phyloP scores from a whole-genome alignment of 257 asterid genomes.

The Ligustrum vulgare region DNA sequence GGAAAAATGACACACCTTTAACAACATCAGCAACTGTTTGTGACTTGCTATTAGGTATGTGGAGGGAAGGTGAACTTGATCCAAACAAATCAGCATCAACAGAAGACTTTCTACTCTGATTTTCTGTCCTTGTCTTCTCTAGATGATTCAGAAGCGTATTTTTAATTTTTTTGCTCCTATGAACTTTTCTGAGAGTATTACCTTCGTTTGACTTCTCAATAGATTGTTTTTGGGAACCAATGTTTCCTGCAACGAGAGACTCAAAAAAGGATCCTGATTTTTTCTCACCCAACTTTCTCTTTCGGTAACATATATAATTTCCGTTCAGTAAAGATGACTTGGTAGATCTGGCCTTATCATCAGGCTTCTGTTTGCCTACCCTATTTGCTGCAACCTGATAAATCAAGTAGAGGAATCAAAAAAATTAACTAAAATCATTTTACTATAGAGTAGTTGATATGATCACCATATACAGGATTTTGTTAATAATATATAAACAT shows the following conservation, averaged over 20 bases:
- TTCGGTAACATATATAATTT: slow-evolving; percentile 57
- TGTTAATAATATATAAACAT: not conserved
- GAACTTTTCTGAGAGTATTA: slow-evolving; percentile 28
- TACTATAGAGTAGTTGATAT: slow-evolving; percentile 16
- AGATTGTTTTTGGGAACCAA: slow-evolving; percentile 35
- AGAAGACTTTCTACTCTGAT: slow-evolving; percentile 24
- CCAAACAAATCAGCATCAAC: slow-evolving; percentile 30
- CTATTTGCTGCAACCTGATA: slow-evolving; percentile 39
- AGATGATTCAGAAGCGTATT: slow-evolving; percentile 19
- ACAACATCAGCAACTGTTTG: slow-evolving; percentile 36
- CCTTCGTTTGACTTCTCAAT: slow-evolving; percentile 51
- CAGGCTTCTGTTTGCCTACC: slow-evolving; percentile 32
- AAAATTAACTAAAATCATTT: slow-evolving; percentile 10
- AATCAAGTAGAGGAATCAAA: slow-evolving; percentile 16
- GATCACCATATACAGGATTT: slow-evolving; percentile 15
- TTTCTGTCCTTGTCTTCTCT: slow-evolving; percentile 30
- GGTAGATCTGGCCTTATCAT: slow-evolving; percentile 35
- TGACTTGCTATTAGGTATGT: slow-evolving; percentile 28
- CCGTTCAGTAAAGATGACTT: slow-evolving; percentile 44
- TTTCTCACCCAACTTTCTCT: slow-evolving; percentile 49
- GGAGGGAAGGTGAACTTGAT: slow-evolving; percentile 34
- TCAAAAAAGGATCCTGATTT: slow-evolving; percentile 40
- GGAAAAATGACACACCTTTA: slow-evolving; percentile 48
- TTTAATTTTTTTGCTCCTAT: slow-evolving; percentile 30
- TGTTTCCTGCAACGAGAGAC: slow-evolving; percentile 36